Percentiles rank a stretch among this genome's conserved stretches.
phyloP scores from a whole-genome alignment of 768 basidiomycete species.

The Coprinopsis sp. region DNA sequence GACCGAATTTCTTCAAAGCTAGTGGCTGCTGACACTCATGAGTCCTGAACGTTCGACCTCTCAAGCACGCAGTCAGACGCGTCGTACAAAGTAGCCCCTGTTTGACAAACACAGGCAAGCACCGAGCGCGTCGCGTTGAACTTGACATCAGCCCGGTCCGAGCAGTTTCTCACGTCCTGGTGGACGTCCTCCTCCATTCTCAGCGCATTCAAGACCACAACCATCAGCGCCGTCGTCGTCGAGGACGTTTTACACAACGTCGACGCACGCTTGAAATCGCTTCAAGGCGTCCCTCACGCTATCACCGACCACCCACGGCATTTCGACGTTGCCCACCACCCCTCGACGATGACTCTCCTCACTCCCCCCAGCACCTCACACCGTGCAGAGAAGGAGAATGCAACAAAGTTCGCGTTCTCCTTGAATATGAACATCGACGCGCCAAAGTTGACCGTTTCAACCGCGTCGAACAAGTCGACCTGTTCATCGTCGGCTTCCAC shows the following conservation, averaged over 20 bases:
- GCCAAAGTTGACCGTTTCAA: constrained; percentile 3
- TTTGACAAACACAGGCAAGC: background rate
- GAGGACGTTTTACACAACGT: background rate
- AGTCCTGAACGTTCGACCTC: too few relatives aligned
- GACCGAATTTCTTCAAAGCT: too few relatives aligned
- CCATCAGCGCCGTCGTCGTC: constrained; percentile 2
- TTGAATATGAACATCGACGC: constrained; percentile 3
- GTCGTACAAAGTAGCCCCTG: background rate
- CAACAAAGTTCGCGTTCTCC: constrained; percentile 29
- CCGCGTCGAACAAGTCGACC: too few relatives aligned
- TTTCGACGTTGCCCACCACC: constrained; percentile 4
- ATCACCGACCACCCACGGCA: constrained; percentile 10
- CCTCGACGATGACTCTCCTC: constrained; percentile 40
- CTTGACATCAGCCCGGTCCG: background rate
- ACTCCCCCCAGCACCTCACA: constrained; percentile 62
- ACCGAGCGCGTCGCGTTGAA: background rate
- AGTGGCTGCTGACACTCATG: too few relatives aligned
- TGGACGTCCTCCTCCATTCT: constrained; percentile 14
- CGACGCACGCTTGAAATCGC: constrained; percentile 9
- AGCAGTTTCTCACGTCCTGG: constrained; percentile 5
- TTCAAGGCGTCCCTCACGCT: constrained; percentile 10
- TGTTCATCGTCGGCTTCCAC: background rate
- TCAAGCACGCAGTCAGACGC: too few relatives aligned
- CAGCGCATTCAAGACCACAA: constrained; percentile 6
- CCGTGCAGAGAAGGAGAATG: constrained; percentile 45